Base-by-base conservation (phyloP, 148 eudicot genomes). In the Rhododendron williamsianum region DNA sequence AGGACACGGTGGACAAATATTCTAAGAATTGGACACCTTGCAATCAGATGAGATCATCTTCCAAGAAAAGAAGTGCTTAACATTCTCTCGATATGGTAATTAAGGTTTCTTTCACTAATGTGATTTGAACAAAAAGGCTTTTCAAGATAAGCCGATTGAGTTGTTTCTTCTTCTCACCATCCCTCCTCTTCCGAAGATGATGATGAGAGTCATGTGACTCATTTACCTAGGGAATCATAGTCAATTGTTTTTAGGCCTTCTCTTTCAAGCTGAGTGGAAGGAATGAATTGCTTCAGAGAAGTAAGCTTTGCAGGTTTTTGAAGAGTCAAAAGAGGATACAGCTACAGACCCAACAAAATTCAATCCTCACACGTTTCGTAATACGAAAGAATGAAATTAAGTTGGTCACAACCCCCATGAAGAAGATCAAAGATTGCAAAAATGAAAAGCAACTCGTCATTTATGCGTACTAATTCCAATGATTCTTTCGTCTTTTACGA, bases 391-490 rank as follows among this genome's bases (percentile, higher is more conserved):
- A 54, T 52, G 12, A 52, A 23, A 81, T 3, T 35, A 49, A 51
- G 41, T 49, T 51, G 60, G 63, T 49, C 51, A 49, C 46, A 49
- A 80, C 60, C 21, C 82, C 82, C 12, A 25, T 15, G 51, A 49
- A 49, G 21, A 51, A 80, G 63, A 79, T 13, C 23, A 80, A 80
- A 80, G 38, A 49, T 80, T 49, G 63, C 60, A 80, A 80, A 41
- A 48, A 51, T 51, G 21, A 27, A 16, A 80, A 80, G 63, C 43
- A 51, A 25, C 82, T 51, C 82, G 16, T 15, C 18, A 49, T 27
- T 15, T 49, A 49, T 80, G 41, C 52, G 15, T 80, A 9, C 56
- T 35, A 80, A 0, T 36, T 51, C 13, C n/a, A 80, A 51, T 52
- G 41, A 36, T 52, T 35, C 16, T 33, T 27, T 33, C 13, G 0